These are phyloP conservation scores for Lodderomyces orthopsilosis DNA, from an alignment of 1,139 yeast species.

Conservation along the genomic window DNA sequence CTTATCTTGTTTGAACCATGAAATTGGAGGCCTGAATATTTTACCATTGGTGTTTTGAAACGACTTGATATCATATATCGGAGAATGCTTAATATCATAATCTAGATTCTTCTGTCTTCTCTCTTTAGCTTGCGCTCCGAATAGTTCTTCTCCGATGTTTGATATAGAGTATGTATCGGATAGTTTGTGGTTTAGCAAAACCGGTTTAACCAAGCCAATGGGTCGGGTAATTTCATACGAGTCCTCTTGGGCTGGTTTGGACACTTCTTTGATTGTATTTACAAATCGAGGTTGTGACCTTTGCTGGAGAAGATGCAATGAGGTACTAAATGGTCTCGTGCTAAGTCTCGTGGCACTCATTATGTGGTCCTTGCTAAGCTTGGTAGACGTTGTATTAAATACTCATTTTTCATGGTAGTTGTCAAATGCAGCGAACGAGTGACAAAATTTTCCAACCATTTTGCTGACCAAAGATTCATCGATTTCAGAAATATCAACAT, in stretches of 20 bases:
- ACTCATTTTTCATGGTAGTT: neutral
- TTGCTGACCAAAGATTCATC: neutral
- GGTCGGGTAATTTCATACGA: slow-evolving; percentile 34
- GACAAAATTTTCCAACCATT: neutral
- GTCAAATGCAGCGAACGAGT: neutral
- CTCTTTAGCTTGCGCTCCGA: slow-evolving; percentile 47
- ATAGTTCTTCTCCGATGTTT: slow-evolving; percentile 25
- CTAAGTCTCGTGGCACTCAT: neutral
- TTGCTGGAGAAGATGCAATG: slow-evolving; percentile 3
- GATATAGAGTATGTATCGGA: slow-evolving; percentile 20
- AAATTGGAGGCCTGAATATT: slow-evolving; percentile 74
- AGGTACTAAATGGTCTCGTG: slow-evolving; percentile 5
- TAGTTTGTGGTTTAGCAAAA: slow-evolving; percentile 26
- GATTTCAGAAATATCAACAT: neutral
- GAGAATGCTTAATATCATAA: slow-evolving; percentile 80
- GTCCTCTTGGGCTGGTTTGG: slow-evolving; percentile 29
- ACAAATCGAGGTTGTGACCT: slow-evolving; percentile 19
- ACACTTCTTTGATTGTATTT: slow-evolving; percentile 26
- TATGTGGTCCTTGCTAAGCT: too few species aligned
- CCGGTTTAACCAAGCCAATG: slow-evolving; percentile 38
- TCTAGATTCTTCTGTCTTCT: slow-evolving; percentile 56
- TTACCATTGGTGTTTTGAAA: slow-evolving; percentile 82
- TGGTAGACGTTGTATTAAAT: too few species aligned
- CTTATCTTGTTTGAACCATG: slow-evolving; percentile 72
- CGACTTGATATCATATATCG: slow-evolving; percentile 78